phyloP scores from a whole-genome alignment of 2,329 filamentous ascomycete species.

The Colletotrichum sublineola region DNA sequence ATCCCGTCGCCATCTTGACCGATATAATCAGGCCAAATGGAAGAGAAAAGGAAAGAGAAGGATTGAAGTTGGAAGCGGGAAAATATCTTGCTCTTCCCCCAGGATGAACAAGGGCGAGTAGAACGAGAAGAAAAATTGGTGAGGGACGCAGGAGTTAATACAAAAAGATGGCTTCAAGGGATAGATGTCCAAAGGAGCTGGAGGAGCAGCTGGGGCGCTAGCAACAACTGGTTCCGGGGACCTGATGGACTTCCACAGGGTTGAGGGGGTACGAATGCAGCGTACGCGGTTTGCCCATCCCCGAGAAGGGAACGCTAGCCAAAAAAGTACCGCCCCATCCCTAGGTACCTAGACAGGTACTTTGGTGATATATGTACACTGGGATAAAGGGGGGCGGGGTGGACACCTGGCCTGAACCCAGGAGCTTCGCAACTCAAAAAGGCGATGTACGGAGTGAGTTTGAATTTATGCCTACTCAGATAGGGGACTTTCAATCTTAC shows the following conservation, averaged over 20 bases:
- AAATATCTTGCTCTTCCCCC: conserved; percentile 6
- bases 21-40: conserved; percentile 31
- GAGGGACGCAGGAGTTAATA: conserved; percentile 10
- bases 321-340: conserved; percentile 20
- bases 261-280: conserved; percentile 37
- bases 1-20: conserved; percentile 72
- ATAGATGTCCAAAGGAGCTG: conserved; percentile 37
- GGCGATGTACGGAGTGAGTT: neutral
- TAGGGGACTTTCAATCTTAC: too few species aligned
- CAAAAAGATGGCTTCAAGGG: conserved; percentile 27
- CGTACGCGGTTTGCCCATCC: conserved; percentile 15
- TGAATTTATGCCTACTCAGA: neutral
- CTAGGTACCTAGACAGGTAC: neutral
- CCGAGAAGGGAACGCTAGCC: conserved; percentile 32
- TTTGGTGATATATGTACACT: too few species aligned
- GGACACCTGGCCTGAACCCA: conserved; percentile 33
- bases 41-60: conserved; percentile 1
- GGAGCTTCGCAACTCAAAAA: conserved; percentile 32
- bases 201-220: conserved; percentile 15
- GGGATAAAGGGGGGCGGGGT: conserved; percentile 30
- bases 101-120: conserved; percentile 8
- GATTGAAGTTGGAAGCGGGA: conserved; percentile 17
- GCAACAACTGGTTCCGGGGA: conserved; percentile 14
- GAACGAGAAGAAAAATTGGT: neutral
- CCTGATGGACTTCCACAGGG: conserved; percentile 31